Conservation (phyloP, 176 grass and related monocot species). For the Phragmites australis region DNA sequence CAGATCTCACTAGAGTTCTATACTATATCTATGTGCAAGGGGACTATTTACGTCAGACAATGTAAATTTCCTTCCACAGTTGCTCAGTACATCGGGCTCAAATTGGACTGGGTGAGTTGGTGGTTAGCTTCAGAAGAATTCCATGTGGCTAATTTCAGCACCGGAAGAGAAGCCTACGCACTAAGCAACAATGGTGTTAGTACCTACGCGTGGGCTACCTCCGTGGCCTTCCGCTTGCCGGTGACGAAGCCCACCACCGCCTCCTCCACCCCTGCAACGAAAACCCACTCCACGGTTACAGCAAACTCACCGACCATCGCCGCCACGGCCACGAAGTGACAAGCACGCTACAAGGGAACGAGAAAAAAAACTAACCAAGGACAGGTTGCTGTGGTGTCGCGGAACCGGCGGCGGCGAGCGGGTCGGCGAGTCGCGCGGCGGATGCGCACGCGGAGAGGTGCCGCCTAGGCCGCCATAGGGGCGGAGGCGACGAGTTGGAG, state of each 20-base stretch:
- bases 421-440: neutral
- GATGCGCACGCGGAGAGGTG: slow-evolving; percentile 35
- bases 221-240: slow-evolving; percentile 80
- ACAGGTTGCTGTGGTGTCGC: neutral
- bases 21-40: neutral
- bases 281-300: slow-evolving; percentile 1
- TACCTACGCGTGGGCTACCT: slow-evolving; percentile 92
- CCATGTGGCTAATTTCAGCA: neutral
- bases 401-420: neutral
- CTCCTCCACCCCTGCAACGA: slow-evolving; percentile 54
- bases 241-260: slow-evolving; percentile 67
- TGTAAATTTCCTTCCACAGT: neutral
- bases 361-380: neutral
- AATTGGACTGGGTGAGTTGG: neutral
- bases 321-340: neutral
- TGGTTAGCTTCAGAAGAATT: slow-evolving; percentile 8
- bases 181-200: slow-evolving; percentile 23
- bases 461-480: neutral
- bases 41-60: neutral
- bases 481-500: too few relatives aligned
- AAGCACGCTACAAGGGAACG: neutral
- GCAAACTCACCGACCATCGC: neutral
- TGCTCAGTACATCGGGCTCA: neutral
- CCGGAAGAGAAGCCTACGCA: neutral
- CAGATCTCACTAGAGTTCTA: neutral